Percentiles rank a stretch among this genome's conserved stretches.
Evolutionary conservation across 441 rosid species (phyloP).

Genomic region (Jatropha podagrica): DNA sequence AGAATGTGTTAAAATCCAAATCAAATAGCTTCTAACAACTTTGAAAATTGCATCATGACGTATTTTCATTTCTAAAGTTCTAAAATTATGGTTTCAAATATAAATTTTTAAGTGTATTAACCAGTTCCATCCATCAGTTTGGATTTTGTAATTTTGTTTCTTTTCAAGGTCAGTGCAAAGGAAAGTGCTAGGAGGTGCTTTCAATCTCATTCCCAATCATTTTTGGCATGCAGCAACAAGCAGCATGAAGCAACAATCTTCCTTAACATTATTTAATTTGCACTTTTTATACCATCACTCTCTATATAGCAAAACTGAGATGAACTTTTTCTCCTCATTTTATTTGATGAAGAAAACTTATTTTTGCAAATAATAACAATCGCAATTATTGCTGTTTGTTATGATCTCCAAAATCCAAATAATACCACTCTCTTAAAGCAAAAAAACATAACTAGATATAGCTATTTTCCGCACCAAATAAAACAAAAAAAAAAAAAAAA

Average conservation of each 20-base stretch:
- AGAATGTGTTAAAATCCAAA: background rate
- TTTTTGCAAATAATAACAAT: background rate
- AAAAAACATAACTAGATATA: background rate
- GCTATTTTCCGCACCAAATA: background rate
- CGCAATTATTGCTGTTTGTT: background rate
- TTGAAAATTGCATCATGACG: background rate
- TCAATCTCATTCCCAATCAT: background rate
- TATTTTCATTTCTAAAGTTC: background rate
- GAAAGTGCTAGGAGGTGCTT: background rate
- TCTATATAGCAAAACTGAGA: background rate
- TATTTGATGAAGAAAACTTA: background rate
- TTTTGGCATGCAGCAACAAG: background rate
- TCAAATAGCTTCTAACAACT: background rate
- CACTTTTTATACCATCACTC: background rate
- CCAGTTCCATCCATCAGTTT: background rate
- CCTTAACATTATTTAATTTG: background rate
- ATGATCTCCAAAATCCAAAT: background rate
- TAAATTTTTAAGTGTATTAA: background rate
- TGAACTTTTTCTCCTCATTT: background rate
- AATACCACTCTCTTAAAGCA: background rate
- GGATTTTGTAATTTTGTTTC: constrained; percentile 11
- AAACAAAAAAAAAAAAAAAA: background rate
- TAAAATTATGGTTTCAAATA: background rate
- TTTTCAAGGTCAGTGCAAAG: background rate
- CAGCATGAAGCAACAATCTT: background rate